Evolutionary conservation across 495 filamentous ascomycete genomes (phyloP).

Genomic region (Aspergillus bertholletiae): DNA sequence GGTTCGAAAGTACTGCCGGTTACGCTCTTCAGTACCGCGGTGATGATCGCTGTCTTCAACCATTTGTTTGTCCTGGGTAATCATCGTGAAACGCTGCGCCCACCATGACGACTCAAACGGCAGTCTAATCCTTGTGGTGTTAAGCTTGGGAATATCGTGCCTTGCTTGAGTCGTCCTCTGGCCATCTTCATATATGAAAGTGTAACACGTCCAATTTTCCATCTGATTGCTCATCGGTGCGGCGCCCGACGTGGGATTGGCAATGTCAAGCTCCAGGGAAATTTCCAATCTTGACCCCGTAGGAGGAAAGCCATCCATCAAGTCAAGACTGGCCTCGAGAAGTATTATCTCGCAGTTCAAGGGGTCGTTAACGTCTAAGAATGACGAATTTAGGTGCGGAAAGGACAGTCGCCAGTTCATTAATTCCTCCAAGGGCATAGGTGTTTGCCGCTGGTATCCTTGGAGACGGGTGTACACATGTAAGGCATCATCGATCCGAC

Average conservation of each 20-base stretch:
- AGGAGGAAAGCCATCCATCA: slow-evolving; percentile 46
- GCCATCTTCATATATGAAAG: slow-evolving; percentile 40
- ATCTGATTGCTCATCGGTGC: slow-evolving; percentile 36
- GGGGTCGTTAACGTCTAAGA: slow-evolving; percentile 32
- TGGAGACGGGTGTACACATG: slow-evolving; percentile 52
- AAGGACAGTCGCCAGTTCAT: slow-evolving; percentile 43
- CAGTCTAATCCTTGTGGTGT: slow-evolving; percentile 42
- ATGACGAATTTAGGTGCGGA: slow-evolving; percentile 38
- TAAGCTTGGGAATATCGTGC: slow-evolving; percentile 32
- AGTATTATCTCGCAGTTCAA: slow-evolving; percentile 47
- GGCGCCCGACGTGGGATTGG: slow-evolving; percentile 32
- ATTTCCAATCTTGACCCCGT: slow-evolving; percentile 39
- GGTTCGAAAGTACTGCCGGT: slow-evolving; percentile 36
- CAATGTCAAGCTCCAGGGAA: slow-evolving; percentile 41
- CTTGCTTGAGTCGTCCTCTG: slow-evolving; percentile 31
- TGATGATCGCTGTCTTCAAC: slow-evolving; percentile 33
- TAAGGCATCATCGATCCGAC: slow-evolving; percentile 37
- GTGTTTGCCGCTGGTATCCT: slow-evolving; percentile 36
- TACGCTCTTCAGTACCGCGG: slow-evolving; percentile 35
- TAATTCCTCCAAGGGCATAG: slow-evolving; percentile 41
- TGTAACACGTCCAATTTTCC: slow-evolving; percentile 47
- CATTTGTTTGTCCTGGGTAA: slow-evolving; percentile 38
- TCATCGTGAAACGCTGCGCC: slow-evolving; percentile 41
- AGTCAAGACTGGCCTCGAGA: slow-evolving; percentile 44
- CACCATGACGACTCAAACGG: slow-evolving; percentile 50